phyloP scores from a whole-genome alignment of 2,329 filamentous ascomycete genomes.

The Setomelanomma holmii region DNA sequence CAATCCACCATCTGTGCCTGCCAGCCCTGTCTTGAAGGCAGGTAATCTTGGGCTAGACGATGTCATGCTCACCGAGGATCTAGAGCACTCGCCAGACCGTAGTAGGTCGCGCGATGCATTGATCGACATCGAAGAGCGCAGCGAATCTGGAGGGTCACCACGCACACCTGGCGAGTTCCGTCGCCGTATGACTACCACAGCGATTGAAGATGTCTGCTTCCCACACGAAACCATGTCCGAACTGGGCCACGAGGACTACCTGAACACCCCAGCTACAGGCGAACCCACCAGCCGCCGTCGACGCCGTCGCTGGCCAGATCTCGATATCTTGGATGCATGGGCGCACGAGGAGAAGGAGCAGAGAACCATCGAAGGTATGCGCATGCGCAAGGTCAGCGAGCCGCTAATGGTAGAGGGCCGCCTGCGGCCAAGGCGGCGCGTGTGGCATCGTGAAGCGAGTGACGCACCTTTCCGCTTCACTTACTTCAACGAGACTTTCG shows the following conservation, averaged over 20 bases:
- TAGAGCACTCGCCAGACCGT: slow-evolving; percentile 46
- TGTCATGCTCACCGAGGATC: slow-evolving; percentile 73
- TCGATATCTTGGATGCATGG: slow-evolving; percentile 87
- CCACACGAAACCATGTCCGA: slow-evolving; percentile 81
- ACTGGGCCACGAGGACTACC: slow-evolving; percentile 76
- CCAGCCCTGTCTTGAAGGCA: slow-evolving; percentile 62
- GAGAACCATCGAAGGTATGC: slow-evolving; percentile 75
- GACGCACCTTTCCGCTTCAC: slow-evolving; percentile 94
- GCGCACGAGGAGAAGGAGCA: slow-evolving; percentile 88
- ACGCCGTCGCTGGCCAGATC: slow-evolving; percentile 80
- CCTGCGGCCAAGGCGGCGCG: slow-evolving; percentile 76
- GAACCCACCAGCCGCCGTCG: slow-evolving; percentile 53
- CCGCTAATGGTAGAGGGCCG: slow-evolving; percentile 91
- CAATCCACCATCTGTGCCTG: slow-evolving; percentile 69
- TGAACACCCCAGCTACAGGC: slow-evolving; percentile 57
- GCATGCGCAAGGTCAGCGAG: slow-evolving; percentile 91
- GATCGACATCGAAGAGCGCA: slow-evolving; percentile 62
- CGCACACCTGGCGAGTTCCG: slow-evolving; percentile 32
- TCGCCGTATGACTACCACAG: slow-evolving; percentile 59
- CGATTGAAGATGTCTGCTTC: slow-evolving; percentile 91
- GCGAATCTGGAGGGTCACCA: slow-evolving; percentile 53
- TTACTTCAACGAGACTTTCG: slow-evolving; percentile 97
- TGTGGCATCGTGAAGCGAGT: slow-evolving; percentile 87
- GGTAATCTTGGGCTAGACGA: slow-evolving; percentile 64
- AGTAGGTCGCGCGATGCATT: slow-evolving; percentile 52